Evolutionary conservation across 768 basidiomycete genomes (phyloP), one percentile per base, ranked within the genome.

Genomic region (Lactifluus volemus): DNA sequence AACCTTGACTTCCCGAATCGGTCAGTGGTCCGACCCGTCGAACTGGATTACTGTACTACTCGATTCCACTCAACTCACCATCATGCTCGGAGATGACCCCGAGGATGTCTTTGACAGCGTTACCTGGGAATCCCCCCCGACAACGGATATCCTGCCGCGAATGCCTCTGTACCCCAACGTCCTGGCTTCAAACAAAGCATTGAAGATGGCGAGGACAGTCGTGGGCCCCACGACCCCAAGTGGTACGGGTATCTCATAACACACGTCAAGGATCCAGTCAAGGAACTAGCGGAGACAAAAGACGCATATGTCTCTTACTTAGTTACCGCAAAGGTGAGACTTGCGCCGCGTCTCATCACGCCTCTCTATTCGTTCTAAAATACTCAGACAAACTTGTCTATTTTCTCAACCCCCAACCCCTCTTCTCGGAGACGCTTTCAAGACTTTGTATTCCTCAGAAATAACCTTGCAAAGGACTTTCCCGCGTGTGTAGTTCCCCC

Each of bases 401-500:
- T 88, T 71, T 98, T 90, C 79, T 86, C 89, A 2, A 80, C 83
- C 5, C 76, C 79, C 5, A 88, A 78, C 61, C 88, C 91, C 1
- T 84, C 85, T 2, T 78, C 89, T 15, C 84, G 97, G 53, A 81
- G 97, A 60, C 85, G 97, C 36, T 99, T 96, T 75, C 92, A 95
- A 69, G 97, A 99, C 74, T 99, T 99, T 73, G 89, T 91, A 41
- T 98, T 98, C 70, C 77, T 99, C 50, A 79, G 91, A 60, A 86
- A 96, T 49, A 84, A 96, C 67, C 82, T 99, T 29, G 82, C 84
- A 11, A 86, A 85, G 75, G 88, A 95, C 73, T 99, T 98, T 69
- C 93, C 94, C 3, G 97, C 97, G 58, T 96, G 94, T 68, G 94
- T 99, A n/a, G 92, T 98, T 0, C 95, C 97, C 30, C 91, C 92